Evolutionary conservation across 2,329 filamentous ascomycete genomes (phyloP).

Genomic region (Talaromyces sp.): DNA sequence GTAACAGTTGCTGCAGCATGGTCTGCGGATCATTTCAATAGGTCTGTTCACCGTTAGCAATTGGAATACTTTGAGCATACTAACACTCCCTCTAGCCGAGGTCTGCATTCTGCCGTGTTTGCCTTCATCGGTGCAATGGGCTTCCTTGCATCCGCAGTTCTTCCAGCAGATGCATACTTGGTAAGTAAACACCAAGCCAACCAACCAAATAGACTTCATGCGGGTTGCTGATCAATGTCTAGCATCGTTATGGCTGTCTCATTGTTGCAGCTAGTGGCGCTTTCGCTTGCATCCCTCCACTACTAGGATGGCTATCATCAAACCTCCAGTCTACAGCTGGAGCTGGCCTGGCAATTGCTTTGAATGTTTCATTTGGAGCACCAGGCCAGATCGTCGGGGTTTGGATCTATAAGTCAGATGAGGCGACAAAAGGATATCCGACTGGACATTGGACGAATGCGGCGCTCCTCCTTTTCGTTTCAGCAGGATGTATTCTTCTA

Average conservation of each 20-base stretch:
- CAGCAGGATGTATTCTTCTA: conserved; percentile 57
- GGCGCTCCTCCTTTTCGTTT: conserved; percentile 61
- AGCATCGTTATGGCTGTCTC: conserved; percentile 66
- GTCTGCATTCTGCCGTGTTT: conserved; percentile 54
- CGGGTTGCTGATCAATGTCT: no score
- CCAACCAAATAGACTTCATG: background rate
- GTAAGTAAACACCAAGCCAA: conserved; percentile 27
- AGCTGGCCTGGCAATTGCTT: conserved; percentile 68
- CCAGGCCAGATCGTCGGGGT: conserved; percentile 72
- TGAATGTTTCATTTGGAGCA: conserved; percentile 70
- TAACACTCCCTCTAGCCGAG: conserved; percentile 39
- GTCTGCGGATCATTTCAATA: conserved; percentile 8
- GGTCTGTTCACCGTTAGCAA: background rate
- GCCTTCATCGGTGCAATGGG: conserved; percentile 57
- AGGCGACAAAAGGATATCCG: conserved; percentile 64
- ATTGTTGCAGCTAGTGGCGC: conserved; percentile 68
- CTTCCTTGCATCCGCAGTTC: conserved; percentile 65
- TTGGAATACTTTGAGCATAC: background rate
- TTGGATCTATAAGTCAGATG: conserved; percentile 71
- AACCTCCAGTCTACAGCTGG: conserved; percentile 68
- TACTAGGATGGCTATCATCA: conserved; percentile 70
- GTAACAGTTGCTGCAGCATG: background rate
- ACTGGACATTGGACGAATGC: conserved; percentile 72
- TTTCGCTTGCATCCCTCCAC: conserved; percentile 69
- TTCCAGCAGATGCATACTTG: conserved; percentile 62